Conservation (phyloP, 2,329 filamentous ascomycete species). For the Scedosporium dehoogii region DNA sequence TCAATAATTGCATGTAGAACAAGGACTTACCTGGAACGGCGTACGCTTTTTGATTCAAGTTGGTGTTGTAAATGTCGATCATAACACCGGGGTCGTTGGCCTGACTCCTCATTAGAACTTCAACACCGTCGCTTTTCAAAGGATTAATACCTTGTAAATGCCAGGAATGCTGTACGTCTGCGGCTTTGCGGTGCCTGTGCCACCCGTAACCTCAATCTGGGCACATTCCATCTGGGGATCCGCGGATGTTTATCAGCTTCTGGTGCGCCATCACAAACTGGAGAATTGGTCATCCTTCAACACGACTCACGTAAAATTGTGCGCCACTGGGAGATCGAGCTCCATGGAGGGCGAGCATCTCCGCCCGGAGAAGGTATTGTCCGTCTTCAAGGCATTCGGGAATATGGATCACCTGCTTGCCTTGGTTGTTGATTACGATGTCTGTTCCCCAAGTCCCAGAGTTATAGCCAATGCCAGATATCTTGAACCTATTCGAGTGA, state of each 20-base stretch:
- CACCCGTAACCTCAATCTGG: slow-evolving; percentile 25
- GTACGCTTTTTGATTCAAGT: slow-evolving; percentile 1
- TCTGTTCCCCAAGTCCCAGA: slow-evolving; percentile 31
- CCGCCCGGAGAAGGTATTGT: slow-evolving; percentile 48
- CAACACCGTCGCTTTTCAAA: too few species aligned
- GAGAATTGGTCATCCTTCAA: not conserved
- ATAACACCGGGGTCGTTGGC: slow-evolving; percentile 23
- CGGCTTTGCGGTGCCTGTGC: slow-evolving; percentile 15
- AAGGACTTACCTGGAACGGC: slow-evolving; percentile 20
- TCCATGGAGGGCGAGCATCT: slow-evolving; percentile 47
- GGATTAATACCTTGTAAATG: slow-evolving; percentile 21
- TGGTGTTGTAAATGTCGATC: slow-evolving; percentile 22
- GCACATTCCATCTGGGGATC: slow-evolving; percentile 24
- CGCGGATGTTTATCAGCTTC: slow-evolving; percentile 4
- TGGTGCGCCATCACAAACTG: too few species aligned
- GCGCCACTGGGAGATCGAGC: slow-evolving; percentile 30
- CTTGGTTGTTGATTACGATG: slow-evolving; percentile 33
- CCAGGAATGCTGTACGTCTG: slow-evolving; percentile 17
- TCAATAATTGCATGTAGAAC: not conserved
- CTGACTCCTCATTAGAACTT: slow-evolving; percentile 10
- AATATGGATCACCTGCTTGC: slow-evolving; percentile 38
- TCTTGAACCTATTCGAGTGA: slow-evolving; percentile 23
- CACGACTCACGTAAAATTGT: slow-evolving; percentile 29
- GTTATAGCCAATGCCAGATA: slow-evolving; percentile 29
- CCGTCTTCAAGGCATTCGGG: slow-evolving; percentile 41